phyloP scores from a whole-genome alignment of 192 early-diverging fungal genomes.

The Rhizophagus clarus region DNA sequence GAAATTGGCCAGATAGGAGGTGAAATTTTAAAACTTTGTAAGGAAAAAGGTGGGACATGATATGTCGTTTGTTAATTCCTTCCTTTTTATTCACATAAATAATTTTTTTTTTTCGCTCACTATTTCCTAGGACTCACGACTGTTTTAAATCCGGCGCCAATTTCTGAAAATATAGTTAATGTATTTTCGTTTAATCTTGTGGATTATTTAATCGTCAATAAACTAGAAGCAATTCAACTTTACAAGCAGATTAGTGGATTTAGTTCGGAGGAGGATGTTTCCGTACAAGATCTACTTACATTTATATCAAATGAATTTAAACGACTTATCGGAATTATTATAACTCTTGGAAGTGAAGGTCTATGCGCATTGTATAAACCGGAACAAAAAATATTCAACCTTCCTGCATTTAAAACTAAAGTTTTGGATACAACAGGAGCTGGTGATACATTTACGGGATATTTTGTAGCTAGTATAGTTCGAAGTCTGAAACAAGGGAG shows the following conservation, averaged over 20 bases:
- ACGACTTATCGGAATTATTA: conserved; percentile 57
- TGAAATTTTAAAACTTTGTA: conserved; percentile 61
- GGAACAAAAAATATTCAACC: conserved; percentile 43
- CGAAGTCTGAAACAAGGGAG: conserved; percentile 37
- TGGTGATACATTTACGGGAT: conserved; percentile 71
- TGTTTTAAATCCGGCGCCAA: conserved; percentile 87
- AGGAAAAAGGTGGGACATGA: conserved; percentile 44
- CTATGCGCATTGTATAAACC: conserved; percentile 50
- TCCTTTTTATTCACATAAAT: conserved; percentile 2
- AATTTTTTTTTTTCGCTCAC: background rate
- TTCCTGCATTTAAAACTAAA: conserved; percentile 46
- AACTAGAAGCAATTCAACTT: conserved; percentile 67
- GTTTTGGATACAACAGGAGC: conserved; percentile 64
- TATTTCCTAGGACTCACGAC: conserved; percentile 60
- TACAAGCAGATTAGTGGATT: conserved; percentile 31
- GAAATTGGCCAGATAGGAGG: conserved; percentile 73
- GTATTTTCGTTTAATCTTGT: conserved; percentile 60
- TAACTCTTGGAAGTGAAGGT: conserved; percentile 73
- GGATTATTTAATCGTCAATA: conserved; percentile 82
- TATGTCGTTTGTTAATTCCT: background rate
- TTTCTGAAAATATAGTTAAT: conserved; percentile 46
- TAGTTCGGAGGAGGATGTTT: background rate
- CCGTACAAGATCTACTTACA: conserved; percentile 34
- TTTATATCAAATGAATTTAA: conserved; percentile 43
- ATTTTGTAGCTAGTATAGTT: conserved; percentile 62